Percentiles rank a stretch among this genome's conserved stretches.
These are phyloP conservation scores for Oryza coarctata DNA, from an alignment of 176 grass and related monocot genomes.

Conservation along the genomic window DNA sequence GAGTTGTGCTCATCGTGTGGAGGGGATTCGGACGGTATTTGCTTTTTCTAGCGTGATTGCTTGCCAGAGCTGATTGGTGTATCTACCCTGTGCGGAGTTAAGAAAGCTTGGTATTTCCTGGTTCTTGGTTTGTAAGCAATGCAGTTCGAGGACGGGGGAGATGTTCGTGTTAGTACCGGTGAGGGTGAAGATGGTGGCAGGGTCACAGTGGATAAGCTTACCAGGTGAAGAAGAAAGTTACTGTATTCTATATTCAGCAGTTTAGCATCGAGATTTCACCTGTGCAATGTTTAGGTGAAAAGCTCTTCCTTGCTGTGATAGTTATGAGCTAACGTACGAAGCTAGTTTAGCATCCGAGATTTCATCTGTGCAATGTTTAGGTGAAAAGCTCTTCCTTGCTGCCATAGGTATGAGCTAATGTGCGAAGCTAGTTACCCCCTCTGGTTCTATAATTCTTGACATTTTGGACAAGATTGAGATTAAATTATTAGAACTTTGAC, in stretches of 20 bases:
- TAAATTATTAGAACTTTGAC: no score
- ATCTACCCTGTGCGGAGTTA: not conserved
- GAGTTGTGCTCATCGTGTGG: not conserved
- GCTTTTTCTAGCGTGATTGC: not conserved
- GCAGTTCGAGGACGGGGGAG: constrained; percentile 55
- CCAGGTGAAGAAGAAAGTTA: constrained; percentile 43
- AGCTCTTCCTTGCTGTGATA: not conserved
- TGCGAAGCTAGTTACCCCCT: not conserved
- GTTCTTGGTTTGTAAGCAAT: constrained; percentile 19
- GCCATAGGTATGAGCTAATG: not conserved
- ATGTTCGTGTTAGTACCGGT: constrained; percentile 5
- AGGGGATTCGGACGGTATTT: not conserved
- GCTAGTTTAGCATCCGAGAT: not conserved
- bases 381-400: not conserved
- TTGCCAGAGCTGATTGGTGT: not conserved
- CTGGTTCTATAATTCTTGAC: no score
- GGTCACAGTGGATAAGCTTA: constrained; percentile 40
- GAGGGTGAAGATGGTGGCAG: constrained; percentile 38
- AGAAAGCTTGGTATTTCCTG: not conserved
- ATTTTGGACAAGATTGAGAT: no score
- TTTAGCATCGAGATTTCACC: not conserved
- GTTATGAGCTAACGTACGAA: not conserved
- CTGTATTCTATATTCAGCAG: not conserved
- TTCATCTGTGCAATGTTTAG: not conserved
- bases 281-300: not conserved